Evolutionary conservation across 805 yeast species (phyloP), one percentile per base, ranked within the genome.

Genomic region (Candida easanensis): DNA sequence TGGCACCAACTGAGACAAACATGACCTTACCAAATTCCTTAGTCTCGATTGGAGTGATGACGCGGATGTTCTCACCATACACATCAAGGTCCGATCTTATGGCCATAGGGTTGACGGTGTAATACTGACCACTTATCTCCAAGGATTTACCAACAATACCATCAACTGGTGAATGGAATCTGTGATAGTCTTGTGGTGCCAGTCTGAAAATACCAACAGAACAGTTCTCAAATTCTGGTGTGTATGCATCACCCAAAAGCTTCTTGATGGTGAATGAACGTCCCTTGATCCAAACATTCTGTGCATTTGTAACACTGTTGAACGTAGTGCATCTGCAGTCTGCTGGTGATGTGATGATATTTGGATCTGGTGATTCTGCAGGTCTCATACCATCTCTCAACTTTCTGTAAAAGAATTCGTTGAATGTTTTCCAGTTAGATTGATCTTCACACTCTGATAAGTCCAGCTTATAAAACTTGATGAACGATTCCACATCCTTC

Each of bases 31-130:
- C 97, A 61, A 88, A 90, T n/a, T 75, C 68, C 25, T 74, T 70
- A 1, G 96, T 79, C 23, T 84, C 78, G 17, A 91, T 80, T 0
- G 96, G 89, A 2, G 90, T 71, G 2, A 89, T 66, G 4, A 82
- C 82, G 31, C 98, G 72, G 1, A 87, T 81, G 56, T 91, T 91
- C 54, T 90, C 97, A 8, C 97, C 96, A 65, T 79, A 93, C 1
- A 91, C 97, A 62, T 91, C 98, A 43, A 91, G 65, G 10, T 79
- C 77, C 2, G 95, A 85, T 44, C 98, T 66, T 26, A 93, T 77
- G 0, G 98, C 98, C 98, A 91, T 91, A 1, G 98, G 98, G 57
- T 91, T 91, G 16, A 91, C 99, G 0, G 98, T 91, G 61, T 88
- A 91, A 61, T 91, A 91, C 56, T 89, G 93, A 1, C 98, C 99